Conservation (phyloP, 2,329 filamentous ascomycete species). For the Aspergillus aculeatinus region DNA sequence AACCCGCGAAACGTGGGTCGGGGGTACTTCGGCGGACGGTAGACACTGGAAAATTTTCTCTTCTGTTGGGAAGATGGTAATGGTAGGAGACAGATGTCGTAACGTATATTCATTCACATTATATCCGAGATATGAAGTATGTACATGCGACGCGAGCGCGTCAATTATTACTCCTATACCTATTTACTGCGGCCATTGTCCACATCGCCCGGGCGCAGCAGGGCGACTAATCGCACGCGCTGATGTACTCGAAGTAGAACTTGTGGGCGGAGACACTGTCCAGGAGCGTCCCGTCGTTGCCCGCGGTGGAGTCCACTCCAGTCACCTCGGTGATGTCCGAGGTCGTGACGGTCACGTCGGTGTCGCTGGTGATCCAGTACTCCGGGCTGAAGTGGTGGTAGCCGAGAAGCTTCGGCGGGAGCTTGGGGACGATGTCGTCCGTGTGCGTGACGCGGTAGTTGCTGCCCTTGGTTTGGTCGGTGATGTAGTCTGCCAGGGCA, state of each 20-base stretch:
- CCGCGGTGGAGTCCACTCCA: constrained; percentile 25
- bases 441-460: constrained; percentile 38
- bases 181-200: neutral
- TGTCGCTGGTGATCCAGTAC: constrained; percentile 33
- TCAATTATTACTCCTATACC: neutral
- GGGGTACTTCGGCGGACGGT: neutral
- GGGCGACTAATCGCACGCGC: constrained; percentile 1
- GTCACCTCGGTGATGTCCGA: constrained; percentile 26
- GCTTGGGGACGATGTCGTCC: constrained; percentile 33
- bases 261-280: constrained; percentile 25
- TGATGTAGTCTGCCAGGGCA: constrained; percentile 32
- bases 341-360: constrained; percentile 20
- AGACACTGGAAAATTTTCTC: no score
- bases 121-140: neutral
- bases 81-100: neutral
- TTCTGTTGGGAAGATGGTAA: neutral
- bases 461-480: constrained; percentile 20
- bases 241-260: constrained; percentile 26
- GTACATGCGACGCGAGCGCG: neutral
- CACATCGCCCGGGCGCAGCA: no score
- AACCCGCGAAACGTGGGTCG: neutral
- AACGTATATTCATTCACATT: neutral
- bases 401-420: constrained; percentile 27
- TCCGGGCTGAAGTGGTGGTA: constrained; percentile 33
- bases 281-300: constrained; percentile 26